phyloP scores from a whole-genome alignment of 2,329 filamentous ascomycete species.

The Triangularia verruculosa region DNA sequence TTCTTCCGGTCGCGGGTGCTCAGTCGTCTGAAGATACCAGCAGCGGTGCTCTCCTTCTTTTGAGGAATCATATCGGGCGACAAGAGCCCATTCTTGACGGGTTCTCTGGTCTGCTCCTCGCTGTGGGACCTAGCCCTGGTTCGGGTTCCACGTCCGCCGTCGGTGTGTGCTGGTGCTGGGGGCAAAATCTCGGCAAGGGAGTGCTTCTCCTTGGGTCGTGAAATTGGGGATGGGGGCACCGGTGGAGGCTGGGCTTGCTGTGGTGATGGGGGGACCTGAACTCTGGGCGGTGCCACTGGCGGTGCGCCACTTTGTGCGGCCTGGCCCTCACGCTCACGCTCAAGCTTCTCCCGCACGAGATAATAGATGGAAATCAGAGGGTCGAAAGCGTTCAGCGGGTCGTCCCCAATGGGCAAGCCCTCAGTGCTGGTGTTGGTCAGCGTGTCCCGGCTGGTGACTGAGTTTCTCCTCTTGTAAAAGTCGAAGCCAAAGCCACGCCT shows the following conservation, averaged over 20 bases:
- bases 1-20: slow-evolving; percentile 74
- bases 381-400: slow-evolving; percentile 90
- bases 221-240: slow-evolving; percentile 24
- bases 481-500: slow-evolving; percentile 85
- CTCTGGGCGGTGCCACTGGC: slow-evolving; percentile 24
- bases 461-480: slow-evolving; percentile 94
- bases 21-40: slow-evolving; percentile 80
- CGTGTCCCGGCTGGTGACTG: slow-evolving; percentile 83
- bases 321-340: slow-evolving; percentile 70
- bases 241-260: slow-evolving; percentile 20
- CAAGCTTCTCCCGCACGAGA: slow-evolving; percentile 90
- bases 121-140: slow-evolving; percentile 90
- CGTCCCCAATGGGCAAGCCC: slow-evolving; percentile 74
- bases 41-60: slow-evolving; percentile 85
- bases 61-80: slow-evolving; percentile 50
- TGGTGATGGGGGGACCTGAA: slow-evolving; percentile 25
- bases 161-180: slow-evolving; percentile 86
- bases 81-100: slow-evolving; percentile 62
- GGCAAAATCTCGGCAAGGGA: slow-evolving; percentile 70
- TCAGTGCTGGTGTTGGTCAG: slow-evolving; percentile 81
- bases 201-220: slow-evolving; percentile 40
- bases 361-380: slow-evolving; percentile 94
- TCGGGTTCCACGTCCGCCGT: slow-evolving; percentile 66
- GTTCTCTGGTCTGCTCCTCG: slow-evolving; percentile 82
- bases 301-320: slow-evolving; percentile 34